phyloP scores from a whole-genome alignment of 2,329 filamentous ascomycete species.

The Teratosphaeria viscida region DNA sequence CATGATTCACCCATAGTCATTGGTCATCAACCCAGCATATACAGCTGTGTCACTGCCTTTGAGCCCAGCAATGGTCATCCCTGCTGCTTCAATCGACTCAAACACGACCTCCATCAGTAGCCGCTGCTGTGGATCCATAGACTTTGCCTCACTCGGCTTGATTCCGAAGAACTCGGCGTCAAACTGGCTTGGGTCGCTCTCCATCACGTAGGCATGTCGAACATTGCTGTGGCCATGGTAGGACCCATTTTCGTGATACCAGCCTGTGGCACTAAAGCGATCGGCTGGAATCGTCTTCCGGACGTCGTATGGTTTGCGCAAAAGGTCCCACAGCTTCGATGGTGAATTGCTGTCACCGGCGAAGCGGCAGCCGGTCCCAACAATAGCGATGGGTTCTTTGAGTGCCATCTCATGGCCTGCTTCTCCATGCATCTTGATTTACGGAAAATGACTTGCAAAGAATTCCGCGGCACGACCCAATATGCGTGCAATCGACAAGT shows the following conservation, averaged over 20 bases:
- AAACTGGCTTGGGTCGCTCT: conserved; percentile 14
- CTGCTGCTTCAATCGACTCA: conserved; percentile 3
- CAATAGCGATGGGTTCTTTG: conserved; percentile 8
- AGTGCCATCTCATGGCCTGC: too few relatives aligned
- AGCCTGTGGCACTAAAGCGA: neutral
- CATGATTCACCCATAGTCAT: neutral
- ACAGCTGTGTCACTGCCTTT: neutral
- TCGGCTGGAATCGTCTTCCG: neutral
- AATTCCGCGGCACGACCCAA: too few relatives aligned
- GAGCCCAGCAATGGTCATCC: neutral
- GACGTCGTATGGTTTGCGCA: neutral
- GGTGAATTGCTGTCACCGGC: conserved; percentile 6
- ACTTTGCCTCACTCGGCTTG: conserved; percentile 16
- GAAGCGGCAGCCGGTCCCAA: conserved; percentile 14
- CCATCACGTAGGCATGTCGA: conserved; percentile 29
- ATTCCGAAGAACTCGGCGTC: conserved; percentile 30
- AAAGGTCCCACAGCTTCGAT: conserved; percentile 9
- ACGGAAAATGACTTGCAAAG: too few relatives aligned
- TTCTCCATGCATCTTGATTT: too few relatives aligned
- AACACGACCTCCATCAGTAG: neutral
- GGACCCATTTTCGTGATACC: neutral
- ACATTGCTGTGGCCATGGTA: conserved; percentile 11
- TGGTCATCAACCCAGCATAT: neutral
- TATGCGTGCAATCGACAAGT: too few relatives aligned
- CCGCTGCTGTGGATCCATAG: neutral